Evolutionary conservation across 768 basidiomycete species (phyloP).

Genomic region (Tylopilus plumbeoviolaceoides): DNA sequence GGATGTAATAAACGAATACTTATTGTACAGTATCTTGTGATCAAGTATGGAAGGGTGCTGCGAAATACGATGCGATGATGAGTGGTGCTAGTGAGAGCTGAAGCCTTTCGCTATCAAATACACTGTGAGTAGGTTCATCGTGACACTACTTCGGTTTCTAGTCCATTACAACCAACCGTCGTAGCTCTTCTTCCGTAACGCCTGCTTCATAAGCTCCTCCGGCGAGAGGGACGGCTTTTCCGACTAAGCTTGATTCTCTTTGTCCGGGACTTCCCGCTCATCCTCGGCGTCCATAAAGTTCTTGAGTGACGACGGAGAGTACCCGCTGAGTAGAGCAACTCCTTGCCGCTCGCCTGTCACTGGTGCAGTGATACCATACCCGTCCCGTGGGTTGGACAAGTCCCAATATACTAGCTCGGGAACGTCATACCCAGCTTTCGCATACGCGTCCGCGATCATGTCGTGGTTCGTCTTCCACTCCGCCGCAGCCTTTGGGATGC

Average conservation of each 20-base stretch:
- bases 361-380: slow-evolving; percentile 36
- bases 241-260: slow-evolving; percentile 5
- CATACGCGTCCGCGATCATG: slow-evolving; percentile 49
- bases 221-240: slow-evolving; percentile 38
- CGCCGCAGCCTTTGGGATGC: background rate
- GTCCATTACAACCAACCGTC: slow-evolving; percentile 35
- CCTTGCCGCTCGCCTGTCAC: slow-evolving; percentile 52
- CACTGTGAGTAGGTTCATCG: too few species aligned
- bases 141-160: too few species aligned
- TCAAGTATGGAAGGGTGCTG: too few species aligned
- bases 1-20: too few species aligned
- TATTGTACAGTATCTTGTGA: too few species aligned
- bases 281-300: slow-evolving; percentile 61
- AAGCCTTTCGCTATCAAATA: too few species aligned
- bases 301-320: slow-evolving; percentile 66
- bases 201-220: slow-evolving; percentile 44
- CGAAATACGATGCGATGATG: too few species aligned
- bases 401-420: slow-evolving; percentile 80
- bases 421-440: slow-evolving; percentile 61
- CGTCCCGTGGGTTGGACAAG: slow-evolving; percentile 31
- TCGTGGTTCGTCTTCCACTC: slow-evolving; percentile 64
- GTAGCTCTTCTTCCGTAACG: slow-evolving; percentile 46
- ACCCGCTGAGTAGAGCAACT: slow-evolving; percentile 68
- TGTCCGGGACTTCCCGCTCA: slow-evolving; percentile 34
- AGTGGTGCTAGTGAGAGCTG: too few species aligned